These are phyloP conservation scores for Skeletonema costatum DNA, from an alignment of 108 stramenopile genomes.

Conservation along the genomic window DNA sequence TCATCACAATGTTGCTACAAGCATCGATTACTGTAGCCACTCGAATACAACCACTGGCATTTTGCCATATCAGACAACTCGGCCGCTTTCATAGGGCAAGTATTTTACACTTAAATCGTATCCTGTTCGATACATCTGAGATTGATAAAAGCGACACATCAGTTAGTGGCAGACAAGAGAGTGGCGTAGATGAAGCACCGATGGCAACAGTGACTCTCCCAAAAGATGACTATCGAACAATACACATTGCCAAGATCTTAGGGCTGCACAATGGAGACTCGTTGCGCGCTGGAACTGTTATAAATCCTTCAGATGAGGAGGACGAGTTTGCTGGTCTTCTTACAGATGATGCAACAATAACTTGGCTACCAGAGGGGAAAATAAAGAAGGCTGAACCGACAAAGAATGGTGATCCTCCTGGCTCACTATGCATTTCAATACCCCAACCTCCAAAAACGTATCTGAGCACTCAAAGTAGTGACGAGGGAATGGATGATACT, in stretches of 20 bases:
- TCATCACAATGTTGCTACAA: background rate
- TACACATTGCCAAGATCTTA: conserved; percentile 83
- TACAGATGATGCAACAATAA: conserved; percentile 73
- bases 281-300: conserved; percentile 74
- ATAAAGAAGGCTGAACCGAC: conserved; percentile 77
- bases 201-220: conserved; percentile 59
- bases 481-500: conserved; percentile 6
- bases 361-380: conserved; percentile 84
- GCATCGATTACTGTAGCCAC: background rate
- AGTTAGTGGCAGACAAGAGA: background rate
- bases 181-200: background rate
- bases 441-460: conserved; percentile 36
- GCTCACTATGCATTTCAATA: conserved; percentile 56
- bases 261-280: conserved; percentile 70
- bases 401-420: conserved; percentile 77
- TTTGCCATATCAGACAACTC: background rate
- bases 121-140: conserved; percentile 70
- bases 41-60: background rate
- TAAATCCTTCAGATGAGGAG: conserved; percentile 2
- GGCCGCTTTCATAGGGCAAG: conserved; percentile 26
- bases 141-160: conserved; percentile 15
- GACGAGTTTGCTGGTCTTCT: conserved; percentile 45
- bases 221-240: conserved; percentile 80
- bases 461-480: conserved; percentile 6
- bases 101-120: conserved; percentile 61